phyloP scores from a whole-genome alignment of 208 protist species.

The Leishmania major region DNA sequence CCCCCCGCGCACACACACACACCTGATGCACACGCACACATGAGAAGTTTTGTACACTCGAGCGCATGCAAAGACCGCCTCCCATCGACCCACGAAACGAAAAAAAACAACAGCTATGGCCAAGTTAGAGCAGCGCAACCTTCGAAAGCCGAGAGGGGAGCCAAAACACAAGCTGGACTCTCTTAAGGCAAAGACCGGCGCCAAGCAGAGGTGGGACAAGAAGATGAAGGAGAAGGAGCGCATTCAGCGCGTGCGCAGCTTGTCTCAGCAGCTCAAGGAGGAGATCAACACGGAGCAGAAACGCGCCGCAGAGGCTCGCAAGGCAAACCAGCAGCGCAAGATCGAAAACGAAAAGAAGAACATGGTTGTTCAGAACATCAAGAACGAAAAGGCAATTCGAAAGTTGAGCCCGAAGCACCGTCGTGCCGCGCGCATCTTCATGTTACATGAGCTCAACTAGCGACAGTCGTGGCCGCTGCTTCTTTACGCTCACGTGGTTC shows the following conservation, averaged over 20 bases:
- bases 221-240: slow-evolving; percentile 82
- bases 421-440: slow-evolving; percentile 84
- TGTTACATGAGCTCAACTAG: slow-evolving; percentile 86
- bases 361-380: slow-evolving; percentile 93
- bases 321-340: slow-evolving; percentile 83
- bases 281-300: slow-evolving; percentile 87
- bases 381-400: slow-evolving; percentile 87
- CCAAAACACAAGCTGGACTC: slow-evolving; percentile 57
- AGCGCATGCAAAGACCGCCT: not conserved
- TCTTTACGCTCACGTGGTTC: not conserved
- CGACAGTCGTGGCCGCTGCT: not conserved
- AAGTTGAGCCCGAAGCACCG: slow-evolving; percentile 92
- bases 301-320: slow-evolving; percentile 71
- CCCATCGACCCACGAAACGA: no score
- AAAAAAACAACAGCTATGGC: slow-evolving; percentile 37
- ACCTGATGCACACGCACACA: not conserved
- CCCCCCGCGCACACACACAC: not conserved
- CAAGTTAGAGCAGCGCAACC: slow-evolving; percentile 64
- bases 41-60: no score
- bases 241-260: slow-evolving; percentile 52
- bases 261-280: slow-evolving; percentile 76
- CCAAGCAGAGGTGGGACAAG: slow-evolving; percentile 75
- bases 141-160: slow-evolving; percentile 56
- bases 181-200: slow-evolving; percentile 44
- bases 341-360: slow-evolving; percentile 89